Base-by-base conservation (phyloP, 2,329 filamentous ascomycete species). In the Ceratocystis colombiana region DNA sequence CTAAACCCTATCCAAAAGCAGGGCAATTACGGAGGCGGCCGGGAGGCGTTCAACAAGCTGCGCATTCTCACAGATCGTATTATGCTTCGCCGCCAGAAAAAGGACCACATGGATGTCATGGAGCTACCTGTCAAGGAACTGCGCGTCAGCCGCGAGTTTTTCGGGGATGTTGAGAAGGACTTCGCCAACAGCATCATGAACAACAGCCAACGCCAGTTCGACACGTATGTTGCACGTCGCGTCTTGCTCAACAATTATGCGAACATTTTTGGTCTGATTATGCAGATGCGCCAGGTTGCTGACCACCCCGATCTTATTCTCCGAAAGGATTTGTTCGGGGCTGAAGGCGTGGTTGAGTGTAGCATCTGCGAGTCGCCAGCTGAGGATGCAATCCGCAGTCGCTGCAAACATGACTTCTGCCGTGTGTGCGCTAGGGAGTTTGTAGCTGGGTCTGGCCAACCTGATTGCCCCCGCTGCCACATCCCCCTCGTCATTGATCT, bases 281-380 rank as follows among this genome's bases (percentile, higher is more conserved):
- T 97, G 90, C 92, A 96, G 75, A 97, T 99, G 93, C 88, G 94
- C 66, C 94, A 99, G 77, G 90, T 96, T 30, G 91, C 94, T 6
- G 94, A 99, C 70, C 94, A 99, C 73, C 94, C 94, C 0, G 94
- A 99, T 76, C 77, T 99, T 45, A 88, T 99, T 62, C 77, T 97
- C 69, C 95, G 94, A 77, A 66, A 66, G 50, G 84, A 93, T 69
- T 83, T 82, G 2, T 86, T 91, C 70, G 89, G 89, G 64, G 92
- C 92, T 1, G 90, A 96, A 75, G 96, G 97, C 70, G 81, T 96
- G 12, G 79, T 96, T 45, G 86, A 96, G 53, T 97, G 93, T 77
- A 89, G 89, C 75, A 94, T 99, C 71, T 99, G 94, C 74, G 94
- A 99, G 73, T 94, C 97, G 75, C 88, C 92, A 30, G 91, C 94